Evolutionary conservation across 1,284 basidiomycete genomes (phyloP).

Genomic region (Ustilago nuda): DNA sequence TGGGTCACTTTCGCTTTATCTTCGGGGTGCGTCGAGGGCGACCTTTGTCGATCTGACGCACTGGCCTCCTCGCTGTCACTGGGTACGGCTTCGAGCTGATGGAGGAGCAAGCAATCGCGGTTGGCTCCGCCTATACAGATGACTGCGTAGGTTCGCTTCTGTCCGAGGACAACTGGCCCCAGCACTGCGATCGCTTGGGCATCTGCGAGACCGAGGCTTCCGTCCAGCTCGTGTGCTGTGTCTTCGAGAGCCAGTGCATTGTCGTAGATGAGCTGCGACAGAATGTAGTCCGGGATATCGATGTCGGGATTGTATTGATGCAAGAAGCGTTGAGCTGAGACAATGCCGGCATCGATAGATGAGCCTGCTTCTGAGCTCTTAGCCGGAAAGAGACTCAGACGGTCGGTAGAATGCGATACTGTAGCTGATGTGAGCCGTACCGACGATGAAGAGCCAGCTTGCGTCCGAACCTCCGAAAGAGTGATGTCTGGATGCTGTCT

Average conservation of each 20-base stretch:
- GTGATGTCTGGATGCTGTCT: background rate
- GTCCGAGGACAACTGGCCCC: slow-evolving; percentile 16
- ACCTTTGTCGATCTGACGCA: background rate
- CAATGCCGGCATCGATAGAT: slow-evolving; percentile 38
- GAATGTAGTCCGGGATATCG: slow-evolving; percentile 33
- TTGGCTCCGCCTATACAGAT: slow-evolving; percentile 29
- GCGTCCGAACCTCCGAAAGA: background rate
- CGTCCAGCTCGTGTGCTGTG: slow-evolving; percentile 17
- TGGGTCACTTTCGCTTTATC: slow-evolving; percentile 18
- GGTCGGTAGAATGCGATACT: background rate
- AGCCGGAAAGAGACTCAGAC: slow-evolving; percentile 20
- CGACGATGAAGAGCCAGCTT: slow-evolving; percentile 1
- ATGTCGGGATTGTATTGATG: slow-evolving; percentile 26
- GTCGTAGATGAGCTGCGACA: slow-evolving; percentile 27
- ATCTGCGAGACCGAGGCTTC: slow-evolving; percentile 25
- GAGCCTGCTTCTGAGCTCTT: slow-evolving; percentile 14
- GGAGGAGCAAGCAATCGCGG: slow-evolving; percentile 33
- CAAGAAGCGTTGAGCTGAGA: slow-evolving; percentile 33
- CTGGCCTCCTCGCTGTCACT: background rate
- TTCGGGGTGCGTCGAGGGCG: background rate
- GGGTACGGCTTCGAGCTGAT: slow-evolving; percentile 19
- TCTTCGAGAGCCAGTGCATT: slow-evolving; percentile 21
- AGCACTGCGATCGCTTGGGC: slow-evolving; percentile 38
- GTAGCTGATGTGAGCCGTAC: slow-evolving; percentile 25
- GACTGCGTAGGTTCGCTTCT: slow-evolving; percentile 13